A percentile compares a stretch with the other conserved stretches of the same genome.
Conservation (phyloP, 139 green algal genomes). For the Auxenochlorella protothecoides region DNA sequence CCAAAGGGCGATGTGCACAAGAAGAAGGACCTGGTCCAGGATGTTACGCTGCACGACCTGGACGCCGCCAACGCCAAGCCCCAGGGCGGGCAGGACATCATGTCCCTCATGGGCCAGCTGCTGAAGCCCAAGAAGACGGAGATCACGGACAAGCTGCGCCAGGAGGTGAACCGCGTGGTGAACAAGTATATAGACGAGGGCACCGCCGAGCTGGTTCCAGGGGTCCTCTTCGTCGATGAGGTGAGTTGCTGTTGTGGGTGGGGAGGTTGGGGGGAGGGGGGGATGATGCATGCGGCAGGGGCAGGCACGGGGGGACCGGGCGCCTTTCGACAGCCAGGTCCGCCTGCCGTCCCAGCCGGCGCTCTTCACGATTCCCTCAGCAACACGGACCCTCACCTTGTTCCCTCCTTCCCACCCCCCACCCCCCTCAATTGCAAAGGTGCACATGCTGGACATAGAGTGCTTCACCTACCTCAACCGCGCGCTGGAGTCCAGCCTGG, state of each 20-base stretch:
- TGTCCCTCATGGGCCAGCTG: slow-evolving; percentile 91
- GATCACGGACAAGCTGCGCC: slow-evolving; percentile 97
- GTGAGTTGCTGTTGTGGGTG: neutral
- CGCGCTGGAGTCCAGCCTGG: slow-evolving; percentile 80
- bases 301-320: too few relatives aligned
- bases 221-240: slow-evolving; percentile 98
- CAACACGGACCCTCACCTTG: neutral
- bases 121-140: slow-evolving; percentile 98
- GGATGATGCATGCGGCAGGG: too few relatives aligned
- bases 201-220: slow-evolving; percentile 89
- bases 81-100: slow-evolving; percentile 85
- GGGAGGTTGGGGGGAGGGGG: neutral
- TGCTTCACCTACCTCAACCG: slow-evolving; percentile 98
- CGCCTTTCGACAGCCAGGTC: too few relatives aligned
- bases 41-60: slow-evolving; percentile 98
- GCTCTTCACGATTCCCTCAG: too few relatives aligned
- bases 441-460: slow-evolving; percentile 98
- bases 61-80: slow-evolving; percentile 90
- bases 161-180: slow-evolving; percentile 96
- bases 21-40: slow-evolving; percentile 96
- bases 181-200: slow-evolving; percentile 68
- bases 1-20: slow-evolving; percentile 99
- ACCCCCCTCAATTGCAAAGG: slow-evolving; percentile 12
- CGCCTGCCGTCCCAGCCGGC: too few relatives aligned
- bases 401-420: neutral